A percentile compares a stretch with the other conserved stretches of the same genome.
phyloP scores from a whole-genome alignment of 176 grass and related monocot species.

The Eremochloa ophiuroides region DNA sequence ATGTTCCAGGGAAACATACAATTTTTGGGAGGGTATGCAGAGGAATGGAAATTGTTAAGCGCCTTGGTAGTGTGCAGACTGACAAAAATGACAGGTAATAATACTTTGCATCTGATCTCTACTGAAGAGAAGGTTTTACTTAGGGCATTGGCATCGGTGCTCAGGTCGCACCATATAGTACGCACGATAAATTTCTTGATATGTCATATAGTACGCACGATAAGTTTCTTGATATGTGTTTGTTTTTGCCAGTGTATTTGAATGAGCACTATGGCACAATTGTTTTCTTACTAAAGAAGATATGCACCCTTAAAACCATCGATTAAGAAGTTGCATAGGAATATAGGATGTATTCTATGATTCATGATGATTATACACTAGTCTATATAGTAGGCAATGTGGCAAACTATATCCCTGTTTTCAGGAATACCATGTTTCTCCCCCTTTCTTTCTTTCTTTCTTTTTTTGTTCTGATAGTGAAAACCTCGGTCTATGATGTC shows the following conservation, averaged over 20 bases:
- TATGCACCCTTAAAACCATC: not conserved
- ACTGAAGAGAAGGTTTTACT: not conserved
- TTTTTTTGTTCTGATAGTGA: not conserved
- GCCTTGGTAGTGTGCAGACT: conserved; percentile 92
- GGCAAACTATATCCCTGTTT: not conserved
- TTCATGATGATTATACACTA: not conserved
- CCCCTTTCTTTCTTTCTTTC: too few relatives aligned
- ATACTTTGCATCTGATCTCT: not conserved
- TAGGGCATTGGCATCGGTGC: not conserved
- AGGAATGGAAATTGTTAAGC: conserved; percentile 91
- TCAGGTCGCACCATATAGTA: not conserved
- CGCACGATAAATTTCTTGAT: not conserved
- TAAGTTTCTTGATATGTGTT: not conserved
- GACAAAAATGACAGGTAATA: conserved; percentile 81
- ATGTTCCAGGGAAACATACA: conserved; percentile 83
- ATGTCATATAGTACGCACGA: not conserved
- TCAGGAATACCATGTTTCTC: not conserved
- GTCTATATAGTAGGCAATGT: not conserved
- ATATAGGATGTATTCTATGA: not conserved
- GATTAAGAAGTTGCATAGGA: not conserved
- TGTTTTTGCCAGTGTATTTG: not conserved
- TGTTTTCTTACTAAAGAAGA: not conserved
- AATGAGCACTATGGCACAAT: not conserved
- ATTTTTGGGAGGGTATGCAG: conserved; percentile 88
- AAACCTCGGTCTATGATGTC: not conserved